Percentiles rank a stretch among this genome's conserved stretches.
Evolutionary conservation across 179 eudicot genomes (phyloP).

Genomic region (Actinidia polygama): DNA sequence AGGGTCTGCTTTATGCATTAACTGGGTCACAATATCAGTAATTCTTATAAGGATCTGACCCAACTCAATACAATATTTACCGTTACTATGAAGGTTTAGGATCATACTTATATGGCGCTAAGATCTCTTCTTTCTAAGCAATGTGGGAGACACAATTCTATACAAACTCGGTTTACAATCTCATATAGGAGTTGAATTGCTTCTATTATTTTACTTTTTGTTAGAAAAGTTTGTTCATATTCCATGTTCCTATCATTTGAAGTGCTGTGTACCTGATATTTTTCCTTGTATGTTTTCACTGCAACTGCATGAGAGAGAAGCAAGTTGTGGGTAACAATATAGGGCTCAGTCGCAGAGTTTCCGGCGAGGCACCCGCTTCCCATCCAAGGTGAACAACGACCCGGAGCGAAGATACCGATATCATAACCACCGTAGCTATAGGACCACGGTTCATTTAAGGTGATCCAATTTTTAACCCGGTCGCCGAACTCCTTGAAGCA

Average conservation of each 20-base stretch:
- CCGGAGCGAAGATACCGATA: constrained; percentile 41
- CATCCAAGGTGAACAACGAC: constrained; percentile 49
- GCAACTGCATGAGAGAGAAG: constrained; percentile 48
- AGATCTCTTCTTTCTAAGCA: no score
- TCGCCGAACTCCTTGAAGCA: constrained; percentile 60
- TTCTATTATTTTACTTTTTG: no score
- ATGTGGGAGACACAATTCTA: no score
- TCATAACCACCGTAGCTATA: constrained; percentile 34
- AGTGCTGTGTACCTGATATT: constrained; percentile 31
- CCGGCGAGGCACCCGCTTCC: neutral
- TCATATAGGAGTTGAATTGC: no score
- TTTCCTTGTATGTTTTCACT: constrained; percentile 24
- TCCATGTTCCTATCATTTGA: no score
- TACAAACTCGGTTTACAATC: no score
- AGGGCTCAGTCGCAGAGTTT: constrained; percentile 32
- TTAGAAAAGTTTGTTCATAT: no score
- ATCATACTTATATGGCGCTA: no score
- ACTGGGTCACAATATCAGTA: no score
- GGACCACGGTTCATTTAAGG: constrained; percentile 47
- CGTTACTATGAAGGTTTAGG: no score
- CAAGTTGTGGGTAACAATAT: constrained; percentile 43
- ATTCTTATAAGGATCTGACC: constrained; percentile 8
- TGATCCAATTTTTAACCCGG: constrained; percentile 58
- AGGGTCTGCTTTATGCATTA: no score
- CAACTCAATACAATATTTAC: no score